phyloP scores from a whole-genome alignment of 805 yeast genomes.

The Candida hispaniensis region DNA sequence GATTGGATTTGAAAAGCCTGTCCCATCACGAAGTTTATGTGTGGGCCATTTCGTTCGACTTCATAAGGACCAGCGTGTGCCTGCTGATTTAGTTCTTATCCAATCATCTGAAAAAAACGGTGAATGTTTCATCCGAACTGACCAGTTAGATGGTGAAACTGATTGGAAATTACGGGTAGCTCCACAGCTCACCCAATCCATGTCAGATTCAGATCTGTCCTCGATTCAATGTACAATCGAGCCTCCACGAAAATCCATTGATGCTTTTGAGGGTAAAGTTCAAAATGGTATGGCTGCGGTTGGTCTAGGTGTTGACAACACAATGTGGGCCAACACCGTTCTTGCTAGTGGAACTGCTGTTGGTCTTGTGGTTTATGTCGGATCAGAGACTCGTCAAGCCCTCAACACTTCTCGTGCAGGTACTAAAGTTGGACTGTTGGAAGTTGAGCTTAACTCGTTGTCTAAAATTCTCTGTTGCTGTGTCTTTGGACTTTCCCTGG shows the following conservation, averaged over 20 bases:
- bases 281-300: slow-evolving; percentile 43
- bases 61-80: slow-evolving; percentile 75
- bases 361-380: slow-evolving; percentile 84
- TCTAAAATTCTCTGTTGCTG: slow-evolving; percentile 82
- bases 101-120: slow-evolving; percentile 74
- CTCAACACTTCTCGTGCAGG: slow-evolving; percentile 83
- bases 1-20: slow-evolving; percentile 30
- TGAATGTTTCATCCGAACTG: slow-evolving; percentile 90
- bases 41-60: slow-evolving; percentile 81
- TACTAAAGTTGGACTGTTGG: slow-evolving; percentile 81
- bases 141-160: slow-evolving; percentile 97
- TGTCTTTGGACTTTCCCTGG: slow-evolving; percentile 67
- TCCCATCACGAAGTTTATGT: slow-evolving; percentile 49
- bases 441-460: slow-evolving; percentile 77
- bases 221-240: slow-evolving; percentile 54
- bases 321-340: slow-evolving; percentile 97
- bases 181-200: slow-evolving; percentile 57
- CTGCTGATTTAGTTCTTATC: slow-evolving; percentile 82
- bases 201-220: slow-evolving; percentile 32
- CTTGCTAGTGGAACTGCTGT: slow-evolving; percentile 87
- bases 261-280: slow-evolving; percentile 67
- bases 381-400: slow-evolving; percentile 86
- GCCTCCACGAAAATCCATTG: slow-evolving; percentile 79
- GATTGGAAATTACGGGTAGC: slow-evolving; percentile 95
- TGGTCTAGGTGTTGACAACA: slow-evolving; percentile 71